These are phyloP conservation scores for Quillaja saponaria DNA, from an alignment of 306 rosid genomes.

Conservation along the genomic window DNA sequence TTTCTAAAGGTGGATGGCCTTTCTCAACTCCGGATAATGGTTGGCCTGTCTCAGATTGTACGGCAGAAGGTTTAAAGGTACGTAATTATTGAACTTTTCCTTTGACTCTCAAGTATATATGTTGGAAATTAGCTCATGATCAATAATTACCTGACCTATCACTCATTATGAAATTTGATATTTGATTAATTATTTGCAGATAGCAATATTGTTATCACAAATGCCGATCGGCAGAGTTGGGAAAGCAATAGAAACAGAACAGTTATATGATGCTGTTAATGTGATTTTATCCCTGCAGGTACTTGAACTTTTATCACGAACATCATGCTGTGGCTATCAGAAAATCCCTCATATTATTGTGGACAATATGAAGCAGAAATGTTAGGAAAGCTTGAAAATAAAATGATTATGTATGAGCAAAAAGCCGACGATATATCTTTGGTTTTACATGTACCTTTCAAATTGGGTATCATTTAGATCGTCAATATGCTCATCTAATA, in stretches of 20 bases:
- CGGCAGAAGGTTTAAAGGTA: conserved; percentile 80
- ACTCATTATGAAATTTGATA: neutral
- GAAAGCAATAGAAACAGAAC: conserved; percentile 37
- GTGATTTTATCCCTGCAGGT: conserved; percentile 70
- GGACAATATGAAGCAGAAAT: too few relatives aligned
- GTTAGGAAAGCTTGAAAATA: neutral
- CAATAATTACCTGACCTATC: too few relatives aligned
- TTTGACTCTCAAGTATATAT: too few relatives aligned
- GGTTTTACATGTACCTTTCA: too few relatives aligned
- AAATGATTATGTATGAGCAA: neutral
- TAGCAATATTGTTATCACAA: conserved; percentile 53
- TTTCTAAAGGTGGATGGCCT: conserved; percentile 73
- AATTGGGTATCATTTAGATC: too few relatives aligned
- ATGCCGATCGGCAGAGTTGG: conserved; percentile 58
- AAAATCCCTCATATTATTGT: too few relatives aligned
- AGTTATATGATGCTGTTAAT: conserved; percentile 54
- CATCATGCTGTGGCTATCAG: conserved; percentile 5
- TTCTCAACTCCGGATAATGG: conserved; percentile 74
- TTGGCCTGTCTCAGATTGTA: conserved; percentile 72
- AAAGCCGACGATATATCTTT: too few relatives aligned
- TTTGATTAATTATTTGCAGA: conserved; percentile 36
- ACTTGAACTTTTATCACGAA: conserved; percentile 8
- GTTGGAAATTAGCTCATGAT: too few relatives aligned
- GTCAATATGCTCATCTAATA: too few relatives aligned
- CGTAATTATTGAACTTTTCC: neutral